Conservation (phyloP, 2,329 filamentous ascomycete species). For the Penicillium sp. region DNA sequence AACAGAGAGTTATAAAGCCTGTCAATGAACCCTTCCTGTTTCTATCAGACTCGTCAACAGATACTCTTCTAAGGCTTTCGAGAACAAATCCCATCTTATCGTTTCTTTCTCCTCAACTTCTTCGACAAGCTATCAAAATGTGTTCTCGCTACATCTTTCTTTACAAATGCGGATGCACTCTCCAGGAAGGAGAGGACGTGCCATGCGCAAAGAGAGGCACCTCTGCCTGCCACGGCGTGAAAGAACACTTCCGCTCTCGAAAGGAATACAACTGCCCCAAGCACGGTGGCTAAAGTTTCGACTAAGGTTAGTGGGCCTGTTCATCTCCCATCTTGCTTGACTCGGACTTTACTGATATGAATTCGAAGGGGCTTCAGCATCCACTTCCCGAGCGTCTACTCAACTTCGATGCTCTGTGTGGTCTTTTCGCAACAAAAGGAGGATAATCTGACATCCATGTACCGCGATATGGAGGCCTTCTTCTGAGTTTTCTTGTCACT, state of each 20-base stretch:
- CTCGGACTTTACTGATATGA: constrained; percentile 7
- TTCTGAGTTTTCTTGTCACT: background rate
- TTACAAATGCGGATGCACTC: constrained; percentile 38
- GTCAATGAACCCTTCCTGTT: constrained; percentile 6
- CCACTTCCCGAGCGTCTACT: background rate
- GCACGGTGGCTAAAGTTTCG: constrained; percentile 19
- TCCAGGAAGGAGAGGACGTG: constrained; percentile 34
- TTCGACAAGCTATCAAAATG: constrained; percentile 23
- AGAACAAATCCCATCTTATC: background rate
- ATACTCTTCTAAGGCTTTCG: background rate
- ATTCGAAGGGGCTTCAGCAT: background rate
- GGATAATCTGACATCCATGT: background rate
- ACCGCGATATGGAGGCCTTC: background rate
- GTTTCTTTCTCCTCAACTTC: background rate
- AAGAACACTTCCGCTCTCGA: constrained; percentile 32
- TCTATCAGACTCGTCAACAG: constrained; percentile 5
- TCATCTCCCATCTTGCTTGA: constrained; percentile 1
- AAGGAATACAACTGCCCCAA: constrained; percentile 34
- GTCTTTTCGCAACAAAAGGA: background rate
- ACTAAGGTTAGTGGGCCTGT: constrained; percentile 3
- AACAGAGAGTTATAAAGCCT: constrained; percentile 22
- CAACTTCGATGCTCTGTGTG: background rate
- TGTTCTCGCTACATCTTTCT: constrained; percentile 38
- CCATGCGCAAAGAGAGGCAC: constrained; percentile 35
- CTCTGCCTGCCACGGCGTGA: constrained; percentile 29